Evolutionary conservation across 2,329 filamentous ascomycete species (phyloP).

Genomic region (Acrocalymma vagum): DNA sequence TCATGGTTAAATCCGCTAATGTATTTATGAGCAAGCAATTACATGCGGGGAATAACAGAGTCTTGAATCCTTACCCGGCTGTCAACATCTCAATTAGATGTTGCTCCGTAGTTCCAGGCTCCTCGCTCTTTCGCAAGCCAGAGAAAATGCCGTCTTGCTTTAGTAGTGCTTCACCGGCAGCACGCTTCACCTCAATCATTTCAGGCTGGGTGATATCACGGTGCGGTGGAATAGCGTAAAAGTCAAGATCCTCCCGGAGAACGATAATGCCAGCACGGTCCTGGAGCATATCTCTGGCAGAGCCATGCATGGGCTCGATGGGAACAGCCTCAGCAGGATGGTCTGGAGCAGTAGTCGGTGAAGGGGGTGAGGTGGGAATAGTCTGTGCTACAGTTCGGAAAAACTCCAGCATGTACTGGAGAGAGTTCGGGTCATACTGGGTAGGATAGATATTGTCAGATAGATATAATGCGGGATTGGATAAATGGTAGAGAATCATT

Average conservation of each 20-base stretch:
- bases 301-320: conserved; percentile 76
- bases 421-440: conserved; percentile 94
- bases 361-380: conserved; percentile 79
- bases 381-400: conserved; percentile 96
- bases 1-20: conserved; percentile 93
- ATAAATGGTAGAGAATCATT: conserved; percentile 51
- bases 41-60: neutral
- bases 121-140: conserved; percentile 91
- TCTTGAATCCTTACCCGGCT: conserved; percentile 75
- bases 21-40: conserved; percentile 15
- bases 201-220: conserved; percentile 84
- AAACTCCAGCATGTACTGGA: conserved; percentile 99
- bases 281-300: conserved; percentile 79
- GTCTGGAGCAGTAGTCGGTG: conserved; percentile 61
- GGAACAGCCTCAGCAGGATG: conserved; percentile 63
- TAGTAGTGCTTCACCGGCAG: conserved; percentile 85
- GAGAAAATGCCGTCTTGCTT: conserved; percentile 96
- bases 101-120: conserved; percentile 94
- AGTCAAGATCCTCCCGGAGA: conserved; percentile 93
- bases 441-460: conserved; percentile 63
- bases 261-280: conserved; percentile 96
- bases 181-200: conserved; percentile 96
- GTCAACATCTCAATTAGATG: conserved; percentile 99
- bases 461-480: conserved; percentile 59
- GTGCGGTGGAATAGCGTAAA: conserved; percentile 91